Conservation (phyloP, 2,329 filamentous ascomycete species). For the Cladosporium sp. region DNA sequence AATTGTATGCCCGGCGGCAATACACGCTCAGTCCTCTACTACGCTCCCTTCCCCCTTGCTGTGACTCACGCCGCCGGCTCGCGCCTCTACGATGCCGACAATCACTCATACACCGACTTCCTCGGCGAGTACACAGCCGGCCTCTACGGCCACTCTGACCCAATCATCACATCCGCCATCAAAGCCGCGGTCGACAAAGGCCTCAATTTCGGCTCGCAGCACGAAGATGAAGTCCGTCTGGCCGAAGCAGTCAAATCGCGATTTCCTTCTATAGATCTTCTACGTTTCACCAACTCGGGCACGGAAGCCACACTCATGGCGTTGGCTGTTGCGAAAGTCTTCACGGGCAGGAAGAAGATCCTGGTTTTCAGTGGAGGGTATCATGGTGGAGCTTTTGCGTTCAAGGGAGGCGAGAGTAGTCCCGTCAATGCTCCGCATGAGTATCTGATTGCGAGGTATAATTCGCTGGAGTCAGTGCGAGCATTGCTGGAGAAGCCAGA, state of each 20-base stretch:
- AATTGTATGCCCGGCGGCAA: slow-evolving; percentile 36
- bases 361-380: slow-evolving; percentile 51
- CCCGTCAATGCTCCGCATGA: slow-evolving; percentile 43
- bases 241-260: slow-evolving; percentile 51
- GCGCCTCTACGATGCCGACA: slow-evolving; percentile 30
- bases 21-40: slow-evolving; percentile 35
- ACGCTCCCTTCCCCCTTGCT: slow-evolving; percentile 35
- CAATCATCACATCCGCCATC: slow-evolving; percentile 50
- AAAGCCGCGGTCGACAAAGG: slow-evolving; percentile 45
- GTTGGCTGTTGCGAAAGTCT: slow-evolving; percentile 50
- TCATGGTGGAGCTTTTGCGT: slow-evolving; percentile 53
- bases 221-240: slow-evolving; percentile 48
- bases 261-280: slow-evolving; percentile 49
- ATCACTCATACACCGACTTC: slow-evolving; percentile 52
- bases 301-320: slow-evolving; percentile 63
- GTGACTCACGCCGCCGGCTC: slow-evolving; percentile 28
- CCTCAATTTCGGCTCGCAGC: slow-evolving; percentile 53
- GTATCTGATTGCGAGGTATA: slow-evolving; percentile 60
- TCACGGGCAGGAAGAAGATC: slow-evolving; percentile 44
- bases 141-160: slow-evolving; percentile 62
- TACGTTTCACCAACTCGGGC: slow-evolving; percentile 62
- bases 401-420: slow-evolving; percentile 24
- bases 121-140: slow-evolving; percentile 62
- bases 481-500: slow-evolving; percentile 30
- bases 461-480: slow-evolving; percentile 52